phyloP scores from a whole-genome alignment of 2,329 filamentous ascomycete genomes.

The Lecanosticta acicola region DNA sequence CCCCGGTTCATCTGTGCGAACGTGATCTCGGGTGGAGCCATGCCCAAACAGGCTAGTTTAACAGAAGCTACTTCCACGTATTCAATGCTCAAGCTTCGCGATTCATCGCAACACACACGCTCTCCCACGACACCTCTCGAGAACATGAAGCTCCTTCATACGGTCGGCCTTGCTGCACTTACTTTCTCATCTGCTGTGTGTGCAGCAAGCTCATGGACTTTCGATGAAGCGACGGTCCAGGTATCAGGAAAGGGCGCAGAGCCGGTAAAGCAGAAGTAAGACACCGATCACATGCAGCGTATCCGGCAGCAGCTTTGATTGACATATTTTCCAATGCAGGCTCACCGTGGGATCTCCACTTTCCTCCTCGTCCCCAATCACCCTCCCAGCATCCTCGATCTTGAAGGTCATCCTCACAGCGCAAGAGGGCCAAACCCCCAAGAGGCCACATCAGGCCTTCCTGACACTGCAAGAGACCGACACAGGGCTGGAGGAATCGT shows the following conservation, averaged over 20 bases:
- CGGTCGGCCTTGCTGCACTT: constrained; percentile 10
- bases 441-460: constrained; percentile 91
- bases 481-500: constrained; percentile 79
- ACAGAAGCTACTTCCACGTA: neutral
- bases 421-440: constrained; percentile 69
- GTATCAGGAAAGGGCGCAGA: constrained; percentile 55
- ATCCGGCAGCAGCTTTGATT: constrained; percentile 6
- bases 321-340: constrained; percentile 24
- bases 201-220: constrained; percentile 60
- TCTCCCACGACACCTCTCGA: neutral
- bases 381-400: constrained; percentile 62
- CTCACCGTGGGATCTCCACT: constrained; percentile 51
- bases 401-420: constrained; percentile 79
- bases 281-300: neutral
- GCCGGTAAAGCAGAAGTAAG: constrained; percentile 55
- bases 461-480: constrained; percentile 69
- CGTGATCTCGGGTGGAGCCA: neutral
- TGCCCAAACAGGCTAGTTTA: neutral
- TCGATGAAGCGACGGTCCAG: constrained; percentile 65
- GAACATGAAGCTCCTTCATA: constrained; percentile 26
- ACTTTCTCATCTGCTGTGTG: constrained; percentile 30
- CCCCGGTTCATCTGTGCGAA: too few relatives aligned
- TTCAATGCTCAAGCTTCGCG: neutral
- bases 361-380: constrained; percentile 43
- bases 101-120: neutral